Evolutionary conservation across 495 filamentous ascomycete genomes (phyloP).

Genomic region (Lichenothelia convexa): DNA sequence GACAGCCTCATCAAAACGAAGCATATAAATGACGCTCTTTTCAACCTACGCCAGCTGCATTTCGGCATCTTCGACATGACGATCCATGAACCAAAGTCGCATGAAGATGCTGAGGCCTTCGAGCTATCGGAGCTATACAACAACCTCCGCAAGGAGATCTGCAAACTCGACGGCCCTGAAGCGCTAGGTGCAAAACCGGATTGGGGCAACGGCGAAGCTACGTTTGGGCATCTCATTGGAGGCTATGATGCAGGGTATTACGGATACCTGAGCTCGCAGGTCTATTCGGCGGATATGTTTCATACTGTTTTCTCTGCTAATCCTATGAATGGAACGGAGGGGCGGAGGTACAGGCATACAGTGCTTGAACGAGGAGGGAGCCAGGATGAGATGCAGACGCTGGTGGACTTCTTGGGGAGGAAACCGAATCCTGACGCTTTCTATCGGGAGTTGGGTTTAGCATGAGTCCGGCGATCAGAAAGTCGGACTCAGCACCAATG

Average conservation of each 20-base stretch:
- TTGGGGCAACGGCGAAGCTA: conserved; percentile 53
- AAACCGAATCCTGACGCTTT: conserved; percentile 57
- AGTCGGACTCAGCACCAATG: no score
- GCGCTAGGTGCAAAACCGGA: conserved; percentile 31
- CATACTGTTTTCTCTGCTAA: conserved; percentile 52
- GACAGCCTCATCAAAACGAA: conserved; percentile 43
- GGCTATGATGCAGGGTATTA: conserved; percentile 63
- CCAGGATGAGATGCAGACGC: conserved; percentile 55
- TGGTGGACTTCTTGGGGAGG: conserved; percentile 55
- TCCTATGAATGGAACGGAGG: conserved; percentile 50
- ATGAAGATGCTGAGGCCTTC: conserved; percentile 18
- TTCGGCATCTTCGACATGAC: conserved; percentile 48
- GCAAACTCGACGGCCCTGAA: conserved; percentile 45
- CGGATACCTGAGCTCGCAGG: conserved; percentile 46
- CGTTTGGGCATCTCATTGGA: conserved; percentile 54
- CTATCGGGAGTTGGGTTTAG: conserved; percentile 49
- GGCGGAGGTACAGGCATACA: conserved; percentile 51
- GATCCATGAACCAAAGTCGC: conserved; percentile 22
- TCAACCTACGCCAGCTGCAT: conserved; percentile 49
- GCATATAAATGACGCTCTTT: conserved; percentile 51
- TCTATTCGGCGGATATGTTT: conserved; percentile 68
- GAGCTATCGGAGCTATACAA: conserved; percentile 23
- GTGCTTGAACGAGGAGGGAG: conserved; percentile 57
- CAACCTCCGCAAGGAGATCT: conserved; percentile 31
- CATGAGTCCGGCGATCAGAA: no score